phyloP scores from a whole-genome alignment of 1,284 basidiomycete genomes.

The Dichomitus squalens region DNA sequence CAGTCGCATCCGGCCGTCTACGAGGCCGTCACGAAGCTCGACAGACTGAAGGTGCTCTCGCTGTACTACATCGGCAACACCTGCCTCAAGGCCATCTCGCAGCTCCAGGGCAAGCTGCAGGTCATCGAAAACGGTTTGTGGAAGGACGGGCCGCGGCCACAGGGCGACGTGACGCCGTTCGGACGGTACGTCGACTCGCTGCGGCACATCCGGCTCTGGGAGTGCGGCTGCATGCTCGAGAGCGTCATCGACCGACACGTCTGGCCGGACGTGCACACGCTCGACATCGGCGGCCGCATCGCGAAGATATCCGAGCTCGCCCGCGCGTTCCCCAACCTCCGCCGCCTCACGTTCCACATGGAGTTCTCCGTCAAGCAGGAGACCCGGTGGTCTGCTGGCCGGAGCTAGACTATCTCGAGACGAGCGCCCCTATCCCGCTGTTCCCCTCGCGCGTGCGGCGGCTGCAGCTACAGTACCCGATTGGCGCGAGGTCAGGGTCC shows the following conservation, averaged over 20 bases:
- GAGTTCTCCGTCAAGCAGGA: constrained; percentile 29
- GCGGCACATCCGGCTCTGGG: constrained; percentile 26
- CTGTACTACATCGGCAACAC: constrained; percentile 29
- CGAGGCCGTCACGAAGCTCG: constrained; percentile 23
- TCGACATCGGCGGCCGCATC: constrained; percentile 27
- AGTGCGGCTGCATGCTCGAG: constrained; percentile 29
- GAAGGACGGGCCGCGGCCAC: constrained; percentile 28
- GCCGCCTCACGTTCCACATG: constrained; percentile 25
- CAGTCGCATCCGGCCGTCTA: constrained; percentile 23
- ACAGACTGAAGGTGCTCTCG: constrained; percentile 21
- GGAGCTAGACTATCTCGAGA: constrained; percentile 27
- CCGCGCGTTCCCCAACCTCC: constrained; percentile 28
- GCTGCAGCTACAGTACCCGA: constrained; percentile 24
- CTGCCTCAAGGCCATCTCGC: constrained; percentile 25
- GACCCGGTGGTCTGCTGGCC: constrained; percentile 25
- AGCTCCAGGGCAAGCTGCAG: constrained; percentile 20
- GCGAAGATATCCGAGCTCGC: constrained; percentile 25
- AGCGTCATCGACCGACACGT: constrained; percentile 23
- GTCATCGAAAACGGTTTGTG: constrained; percentile 28
- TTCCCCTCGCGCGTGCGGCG: constrained; percentile 27
- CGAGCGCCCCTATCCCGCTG: constrained; percentile 24
- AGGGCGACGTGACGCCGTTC: constrained; percentile 26
- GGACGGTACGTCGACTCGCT: constrained; percentile 21
- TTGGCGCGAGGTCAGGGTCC: constrained; percentile 15
- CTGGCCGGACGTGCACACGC: constrained; percentile 24